Percentiles rank a stretch among this genome's conserved stretches.
phyloP scores from a whole-genome alignment of 2,329 filamentous ascomycete species.

The Trichothecium roseum region DNA sequence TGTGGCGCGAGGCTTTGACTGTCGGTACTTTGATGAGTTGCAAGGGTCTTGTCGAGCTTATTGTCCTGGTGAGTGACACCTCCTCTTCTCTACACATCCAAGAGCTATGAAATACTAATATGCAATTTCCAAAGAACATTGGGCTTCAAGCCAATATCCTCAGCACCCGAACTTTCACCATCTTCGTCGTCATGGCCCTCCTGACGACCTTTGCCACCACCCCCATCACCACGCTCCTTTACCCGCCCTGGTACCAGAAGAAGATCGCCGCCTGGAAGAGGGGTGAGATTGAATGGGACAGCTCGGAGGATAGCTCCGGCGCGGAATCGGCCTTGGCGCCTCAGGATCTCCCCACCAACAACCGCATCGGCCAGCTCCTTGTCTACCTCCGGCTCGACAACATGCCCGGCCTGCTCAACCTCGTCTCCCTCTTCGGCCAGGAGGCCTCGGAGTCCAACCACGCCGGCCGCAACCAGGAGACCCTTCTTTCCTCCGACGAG shows the following conservation, averaged over 20 bases:
- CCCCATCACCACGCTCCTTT: constrained; percentile 61
- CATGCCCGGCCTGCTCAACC: constrained; percentile 16
- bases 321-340: not conserved
- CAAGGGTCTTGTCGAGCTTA: constrained; percentile 88
- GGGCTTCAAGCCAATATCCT: constrained; percentile 76
- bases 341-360: not conserved
- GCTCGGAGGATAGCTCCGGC: constrained; percentile 16
- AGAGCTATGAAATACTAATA: too few species aligned
- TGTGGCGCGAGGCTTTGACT: constrained; percentile 83
- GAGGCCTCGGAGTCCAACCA: constrained; percentile 21
- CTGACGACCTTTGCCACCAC: constrained; percentile 79
- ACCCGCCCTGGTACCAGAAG: constrained; percentile 53
- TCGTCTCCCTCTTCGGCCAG: constrained; percentile 55
- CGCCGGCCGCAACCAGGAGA: constrained; percentile 5
- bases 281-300: constrained; percentile 82
- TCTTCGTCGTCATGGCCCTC: constrained; percentile 90
- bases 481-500: constrained; percentile 7
- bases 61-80: constrained; percentile 61
- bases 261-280: constrained; percentile 51
- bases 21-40: constrained; percentile 81
- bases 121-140: constrained; percentile 50
- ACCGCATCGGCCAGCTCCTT: constrained; percentile 4
- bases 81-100: too few species aligned
- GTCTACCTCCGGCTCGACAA: constrained; percentile 17
- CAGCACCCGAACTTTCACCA: constrained; percentile 74